Evolutionary conservation across 805 yeast species (phyloP), one percentile per base, ranked within the genome.

Genomic region (Nakazawaea wyomingensis): DNA sequence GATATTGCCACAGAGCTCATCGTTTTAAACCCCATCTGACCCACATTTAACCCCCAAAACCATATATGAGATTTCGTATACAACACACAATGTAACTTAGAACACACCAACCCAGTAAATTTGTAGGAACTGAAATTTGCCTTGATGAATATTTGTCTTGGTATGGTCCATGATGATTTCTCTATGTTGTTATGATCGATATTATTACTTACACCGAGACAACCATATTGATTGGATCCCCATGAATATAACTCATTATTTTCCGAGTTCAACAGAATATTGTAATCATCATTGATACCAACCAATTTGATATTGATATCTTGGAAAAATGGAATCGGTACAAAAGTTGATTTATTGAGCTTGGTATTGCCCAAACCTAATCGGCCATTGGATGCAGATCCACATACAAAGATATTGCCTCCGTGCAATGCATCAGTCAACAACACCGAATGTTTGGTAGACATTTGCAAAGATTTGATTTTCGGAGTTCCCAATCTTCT

Each of bases 21-120:
- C 14, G 62, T 45, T 5, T 65, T 52, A 39, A 74, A 65, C 3
- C 91, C 91, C 80, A 87, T 77, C 57, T 87, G 96, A 0, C 96
- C 96, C 28, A 78, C 63, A 54, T 87, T 85, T 29, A 82, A 61
- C 2, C 96, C 96, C 95, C 96, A 87, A 30, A 77, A 59, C 47
- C 64, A 74, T 1, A 83, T 49, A 8, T 72, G 74, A 34, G 64
- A 56, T 5, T 63, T 65, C 0, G 80, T 64, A 47, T 69, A 82
- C 0, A 76, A 85, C 16, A 80, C 69, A 4, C 91, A 78, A 56
- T 86, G 95, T 10, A 82, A 69, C 37, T 72, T 78, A 3, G 95
- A 85, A 16, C 84, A 80, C 6, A 14, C 33, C 8, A 37, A 24
- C 26, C 24, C 30, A 21, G 10, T 35, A 16, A 22, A 32, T n/a